Percentiles rank a stretch among this genome's conserved stretches.
Evolutionary conservation across 306 rosid species (phyloP).

Genomic region (Rosa rugosa): DNA sequence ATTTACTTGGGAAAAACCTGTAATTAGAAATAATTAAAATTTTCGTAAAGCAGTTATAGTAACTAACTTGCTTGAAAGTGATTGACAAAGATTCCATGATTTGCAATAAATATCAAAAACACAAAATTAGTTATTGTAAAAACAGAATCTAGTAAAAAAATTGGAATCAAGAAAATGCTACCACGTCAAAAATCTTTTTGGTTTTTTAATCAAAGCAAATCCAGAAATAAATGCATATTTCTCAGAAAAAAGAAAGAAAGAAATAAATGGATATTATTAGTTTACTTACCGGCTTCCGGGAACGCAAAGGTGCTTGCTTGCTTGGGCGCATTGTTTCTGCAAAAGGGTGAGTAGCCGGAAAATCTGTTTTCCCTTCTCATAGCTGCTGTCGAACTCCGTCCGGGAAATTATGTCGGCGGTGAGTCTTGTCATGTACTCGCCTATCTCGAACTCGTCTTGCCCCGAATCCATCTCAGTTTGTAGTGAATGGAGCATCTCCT

Average conservation of each 20-base stretch:
- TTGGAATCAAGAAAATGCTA: background rate
- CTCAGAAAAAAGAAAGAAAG: background rate
- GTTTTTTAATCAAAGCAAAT: slow-evolving; percentile 2
- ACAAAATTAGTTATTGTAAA: slow-evolving; percentile 2
- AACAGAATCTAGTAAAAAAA: slow-evolving; percentile 20
- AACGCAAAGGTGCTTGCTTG: slow-evolving; percentile 72
- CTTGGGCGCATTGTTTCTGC: slow-evolving; percentile 79
- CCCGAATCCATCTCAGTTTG: slow-evolving; percentile 44
- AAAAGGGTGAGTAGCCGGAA: slow-evolving; percentile 62
- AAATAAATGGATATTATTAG: background rate
- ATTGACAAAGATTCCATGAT: background rate
- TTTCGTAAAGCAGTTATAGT: background rate
- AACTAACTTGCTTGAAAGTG: slow-evolving; percentile 17
- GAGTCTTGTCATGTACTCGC: slow-evolving; percentile 62
- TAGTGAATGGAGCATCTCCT: slow-evolving; percentile 65
- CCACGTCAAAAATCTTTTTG: slow-evolving; percentile 12
- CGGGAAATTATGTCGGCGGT: slow-evolving; percentile 86
- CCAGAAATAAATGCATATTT: background rate
- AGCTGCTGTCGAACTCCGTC: slow-evolving; percentile 73
- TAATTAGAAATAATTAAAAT: background rate
- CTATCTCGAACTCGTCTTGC: slow-evolving; percentile 66
- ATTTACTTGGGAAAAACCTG: slow-evolving; percentile 86
- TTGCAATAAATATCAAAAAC: background rate
- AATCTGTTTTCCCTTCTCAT: slow-evolving; percentile 76
- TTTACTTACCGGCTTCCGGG: slow-evolving; percentile 90